phyloP scores from a whole-genome alignment of 1,284 basidiomycete genomes.

The Neonothopanus nambi region DNA sequence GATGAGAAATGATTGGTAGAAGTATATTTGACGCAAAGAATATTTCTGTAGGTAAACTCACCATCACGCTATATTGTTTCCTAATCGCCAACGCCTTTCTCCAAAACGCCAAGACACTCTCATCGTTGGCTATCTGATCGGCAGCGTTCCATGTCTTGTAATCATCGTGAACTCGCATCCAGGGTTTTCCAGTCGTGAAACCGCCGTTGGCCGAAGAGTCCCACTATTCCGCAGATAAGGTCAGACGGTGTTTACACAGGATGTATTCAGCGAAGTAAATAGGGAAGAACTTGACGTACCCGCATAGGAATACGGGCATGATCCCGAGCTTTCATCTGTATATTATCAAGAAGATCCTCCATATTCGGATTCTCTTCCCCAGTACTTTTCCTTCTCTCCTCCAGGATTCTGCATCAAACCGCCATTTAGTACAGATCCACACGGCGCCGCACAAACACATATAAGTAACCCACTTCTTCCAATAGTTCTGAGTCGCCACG shows the following conservation, averaged over 20 bases:
- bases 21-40: slow-evolving; percentile 22
- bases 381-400: slow-evolving; percentile 37
- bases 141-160: slow-evolving; percentile 63
- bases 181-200: slow-evolving; percentile 65
- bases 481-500: slow-evolving; percentile 56
- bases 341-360: slow-evolving; percentile 54
- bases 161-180: slow-evolving; percentile 80
- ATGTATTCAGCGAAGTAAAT: too few relatives aligned
- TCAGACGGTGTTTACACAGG: not conserved
- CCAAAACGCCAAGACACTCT: slow-evolving; percentile 63
- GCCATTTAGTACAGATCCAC: not conserved
- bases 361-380: slow-evolving; percentile 50
- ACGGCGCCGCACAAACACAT: not conserved
- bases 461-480: slow-evolving; percentile 34
- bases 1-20: slow-evolving; percentile 14
- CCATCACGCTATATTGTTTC: slow-evolving; percentile 56
- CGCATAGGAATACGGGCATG: slow-evolving; percentile 71
- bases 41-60: slow-evolving; percentile 30
- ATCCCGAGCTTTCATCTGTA: slow-evolving; percentile 68
- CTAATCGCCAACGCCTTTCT: slow-evolving; percentile 52
- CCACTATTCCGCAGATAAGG: slow-evolving; percentile 48
- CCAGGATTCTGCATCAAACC: slow-evolving; percentile 36
- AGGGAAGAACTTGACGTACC: slow-evolving; percentile 27
- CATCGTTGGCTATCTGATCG: slow-evolving; percentile 44
- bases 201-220: slow-evolving; percentile 55